Conservation (phyloP, 805 yeast genomes). For the Saturnispora mendoncae region DNA sequence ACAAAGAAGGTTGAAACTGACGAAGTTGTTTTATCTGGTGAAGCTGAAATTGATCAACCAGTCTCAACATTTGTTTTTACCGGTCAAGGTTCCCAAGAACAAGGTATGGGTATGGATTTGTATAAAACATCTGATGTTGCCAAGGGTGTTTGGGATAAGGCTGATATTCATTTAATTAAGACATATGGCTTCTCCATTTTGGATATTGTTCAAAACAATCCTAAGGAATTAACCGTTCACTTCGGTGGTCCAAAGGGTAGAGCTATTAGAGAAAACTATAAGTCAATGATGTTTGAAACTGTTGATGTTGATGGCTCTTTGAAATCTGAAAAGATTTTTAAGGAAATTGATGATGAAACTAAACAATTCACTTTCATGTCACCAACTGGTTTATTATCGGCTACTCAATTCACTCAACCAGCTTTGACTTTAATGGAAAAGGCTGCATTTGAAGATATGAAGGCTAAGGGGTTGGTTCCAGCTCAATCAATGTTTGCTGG, state of each 20-base stretch:
- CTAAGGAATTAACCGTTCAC: constrained; percentile 88
- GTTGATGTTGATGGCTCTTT: constrained; percentile 75
- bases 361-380: constrained; percentile 83
- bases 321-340: constrained; percentile 90
- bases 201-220: constrained; percentile 92
- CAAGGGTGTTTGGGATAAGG: constrained; percentile 93
- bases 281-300: constrained; percentile 96
- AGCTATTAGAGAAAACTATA: constrained; percentile 87
- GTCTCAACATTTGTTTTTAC: constrained; percentile 94
- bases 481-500: constrained; percentile 94
- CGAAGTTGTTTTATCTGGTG: constrained; percentile 74
- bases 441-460: constrained; percentile 97
- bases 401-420: constrained; percentile 99
- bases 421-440: constrained; percentile 99
- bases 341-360: constrained; percentile 73
- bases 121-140: constrained; percentile 89
- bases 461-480: constrained; percentile 90
- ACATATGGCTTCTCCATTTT: constrained; percentile 96
- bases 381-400: constrained; percentile 90
- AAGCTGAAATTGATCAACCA: constrained; percentile 99
- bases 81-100: constrained; percentile 99
- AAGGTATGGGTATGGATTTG: constrained; percentile 99
- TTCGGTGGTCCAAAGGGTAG: constrained; percentile 98
- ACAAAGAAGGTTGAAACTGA: constrained; percentile 77
- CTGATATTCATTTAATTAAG: constrained; percentile 83